Evolutionary conservation across 1,139 yeast genomes (phyloP).

Genomic region (Yamadazyma trypodendri): DNA sequence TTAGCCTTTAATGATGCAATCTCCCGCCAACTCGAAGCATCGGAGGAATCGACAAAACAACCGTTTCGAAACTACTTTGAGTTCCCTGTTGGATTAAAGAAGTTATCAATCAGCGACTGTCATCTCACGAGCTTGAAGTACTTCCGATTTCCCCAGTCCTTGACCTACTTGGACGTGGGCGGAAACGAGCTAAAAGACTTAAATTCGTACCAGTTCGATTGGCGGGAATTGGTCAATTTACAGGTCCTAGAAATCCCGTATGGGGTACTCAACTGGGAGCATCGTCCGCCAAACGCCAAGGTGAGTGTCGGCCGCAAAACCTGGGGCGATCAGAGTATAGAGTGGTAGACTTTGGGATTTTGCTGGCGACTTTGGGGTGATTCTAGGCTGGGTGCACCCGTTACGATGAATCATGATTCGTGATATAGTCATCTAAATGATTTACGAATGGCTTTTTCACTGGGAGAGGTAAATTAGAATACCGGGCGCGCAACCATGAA

Average conservation of each 20-base stretch:
- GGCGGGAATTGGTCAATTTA: conserved; percentile 23
- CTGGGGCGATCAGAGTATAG: too few species aligned
- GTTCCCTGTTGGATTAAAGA: conserved; percentile 22
- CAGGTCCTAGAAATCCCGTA: conserved; percentile 12
- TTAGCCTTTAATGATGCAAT: too few species aligned
- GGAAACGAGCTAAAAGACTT: conserved; percentile 22
- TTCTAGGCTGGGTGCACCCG: too few species aligned
- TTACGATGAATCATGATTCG: too few species aligned
- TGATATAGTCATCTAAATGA: not conserved
- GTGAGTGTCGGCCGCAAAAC: not conserved
- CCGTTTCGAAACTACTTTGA: conserved; percentile 7
- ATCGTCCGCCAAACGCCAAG: conserved; percentile 6
- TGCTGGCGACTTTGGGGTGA: too few species aligned
- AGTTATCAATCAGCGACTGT: conserved; percentile 19
- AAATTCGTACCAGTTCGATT: conserved; percentile 17
- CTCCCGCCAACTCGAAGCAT: conserved; percentile 1
- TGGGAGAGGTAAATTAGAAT: too few species aligned
- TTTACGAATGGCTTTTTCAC: too few species aligned
- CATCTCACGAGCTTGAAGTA: conserved; percentile 17
- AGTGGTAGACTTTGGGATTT: too few species aligned
- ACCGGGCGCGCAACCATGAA: too few species aligned
- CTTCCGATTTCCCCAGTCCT: conserved; percentile 27
- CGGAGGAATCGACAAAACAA: not conserved
- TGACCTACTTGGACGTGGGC: conserved; percentile 22
- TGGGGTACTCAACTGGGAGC: too few species aligned